Percentiles rank a stretch among this genome's conserved stretches.
phyloP scores from a whole-genome alignment of 2,329 filamentous ascomycete genomes.

The Cordyceps cateniannulata region DNA sequence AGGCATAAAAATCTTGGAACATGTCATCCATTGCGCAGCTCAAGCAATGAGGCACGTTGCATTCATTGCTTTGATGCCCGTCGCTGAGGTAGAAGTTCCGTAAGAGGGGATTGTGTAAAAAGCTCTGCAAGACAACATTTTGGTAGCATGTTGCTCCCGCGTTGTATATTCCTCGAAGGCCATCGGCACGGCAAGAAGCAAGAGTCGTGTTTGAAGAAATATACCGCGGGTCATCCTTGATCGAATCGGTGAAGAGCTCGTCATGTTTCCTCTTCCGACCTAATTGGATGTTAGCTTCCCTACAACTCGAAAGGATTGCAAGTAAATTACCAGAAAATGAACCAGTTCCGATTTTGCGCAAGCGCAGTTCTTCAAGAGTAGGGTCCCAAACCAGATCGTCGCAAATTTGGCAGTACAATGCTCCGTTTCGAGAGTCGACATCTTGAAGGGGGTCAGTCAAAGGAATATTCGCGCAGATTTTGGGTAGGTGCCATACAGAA shows the following conservation, averaged over 20 bases:
- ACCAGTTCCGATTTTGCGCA: conserved; percentile 62
- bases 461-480: neutral
- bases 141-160: conserved; percentile 99
- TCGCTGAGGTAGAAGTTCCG: conserved; percentile 89
- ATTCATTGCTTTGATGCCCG: conserved; percentile 75
- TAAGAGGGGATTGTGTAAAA: conserved; percentile 88
- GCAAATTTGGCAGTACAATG: conserved; percentile 75
- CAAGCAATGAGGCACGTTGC: conserved; percentile 55
- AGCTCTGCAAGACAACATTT: conserved; percentile 88
- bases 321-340: conserved; percentile 52
- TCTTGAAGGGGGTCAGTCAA: conserved; percentile 41
- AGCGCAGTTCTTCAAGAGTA: conserved; percentile 66
- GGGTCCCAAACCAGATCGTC: conserved; percentile 80
- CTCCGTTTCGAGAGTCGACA: conserved; percentile 69
- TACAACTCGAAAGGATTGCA: neutral
- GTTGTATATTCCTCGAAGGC: conserved; percentile 89
- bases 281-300: conserved; percentile 21
- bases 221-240: conserved; percentile 68
- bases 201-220: conserved; percentile 72
- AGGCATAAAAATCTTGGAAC: conserved; percentile 64
- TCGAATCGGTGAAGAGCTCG: conserved; percentile 58
- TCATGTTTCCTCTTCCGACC: conserved; percentile 71
- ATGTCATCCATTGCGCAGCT: conserved; percentile 68
- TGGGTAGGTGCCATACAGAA: conserved; percentile 51
- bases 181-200: conserved; percentile 78